Conservation (phyloP, 768 basidiomycete genomes). For the Russula vinacea region DNA sequence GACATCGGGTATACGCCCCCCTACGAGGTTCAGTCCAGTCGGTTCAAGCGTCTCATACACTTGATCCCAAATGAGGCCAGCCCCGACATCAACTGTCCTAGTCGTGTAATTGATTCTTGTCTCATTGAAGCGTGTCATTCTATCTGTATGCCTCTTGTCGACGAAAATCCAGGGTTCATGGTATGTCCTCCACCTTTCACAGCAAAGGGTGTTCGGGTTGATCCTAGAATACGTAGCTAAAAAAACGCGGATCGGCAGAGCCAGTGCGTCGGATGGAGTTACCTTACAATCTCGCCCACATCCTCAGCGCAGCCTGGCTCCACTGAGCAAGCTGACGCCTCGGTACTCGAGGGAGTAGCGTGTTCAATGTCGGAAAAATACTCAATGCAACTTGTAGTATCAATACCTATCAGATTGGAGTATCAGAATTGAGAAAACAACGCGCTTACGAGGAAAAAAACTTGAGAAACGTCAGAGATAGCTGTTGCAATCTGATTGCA, state of each 20-base stretch:
- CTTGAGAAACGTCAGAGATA: constrained; percentile 3
- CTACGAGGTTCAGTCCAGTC: background rate
- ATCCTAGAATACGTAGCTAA: background rate
- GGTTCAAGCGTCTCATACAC: background rate
- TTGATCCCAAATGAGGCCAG: background rate
- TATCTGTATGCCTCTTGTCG: background rate
- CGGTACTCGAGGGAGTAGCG: constrained; percentile 10
- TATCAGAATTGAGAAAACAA: background rate
- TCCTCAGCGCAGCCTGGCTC: constrained; percentile 28
- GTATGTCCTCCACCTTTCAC: constrained; percentile 6
- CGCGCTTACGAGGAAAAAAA: constrained; percentile 9
- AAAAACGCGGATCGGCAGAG: background rate
- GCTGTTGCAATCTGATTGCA: constrained; percentile 2
- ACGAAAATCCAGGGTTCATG: background rate
- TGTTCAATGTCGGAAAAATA: constrained; percentile 16
- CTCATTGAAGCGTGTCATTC: background rate
- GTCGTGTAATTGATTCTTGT: background rate
- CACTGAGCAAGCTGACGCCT: constrained; percentile 24
- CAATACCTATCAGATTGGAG: background rate
- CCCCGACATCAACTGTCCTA: constrained; percentile 6
- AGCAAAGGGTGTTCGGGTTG: background rate
- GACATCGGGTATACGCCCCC: background rate
- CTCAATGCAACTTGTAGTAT: constrained; percentile 19
- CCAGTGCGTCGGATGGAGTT: constrained; percentile 20
- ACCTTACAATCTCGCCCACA: constrained; percentile 23